Evolutionary conservation across 345 rosid genomes (phyloP).

Genomic region (Salix arbutifolia): DNA sequence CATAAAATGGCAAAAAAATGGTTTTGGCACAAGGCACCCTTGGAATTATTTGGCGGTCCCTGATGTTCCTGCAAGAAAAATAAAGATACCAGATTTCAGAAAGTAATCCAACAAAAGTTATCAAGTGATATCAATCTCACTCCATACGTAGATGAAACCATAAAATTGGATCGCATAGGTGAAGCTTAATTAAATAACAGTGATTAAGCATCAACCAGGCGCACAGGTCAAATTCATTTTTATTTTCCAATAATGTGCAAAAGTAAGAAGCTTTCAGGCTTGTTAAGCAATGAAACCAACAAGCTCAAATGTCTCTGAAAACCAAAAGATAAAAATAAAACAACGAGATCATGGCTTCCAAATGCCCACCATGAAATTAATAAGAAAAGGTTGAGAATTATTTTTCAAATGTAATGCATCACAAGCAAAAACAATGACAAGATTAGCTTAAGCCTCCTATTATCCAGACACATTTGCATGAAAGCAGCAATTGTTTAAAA

Average conservation of each 20-base stretch:
- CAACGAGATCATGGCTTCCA: not conserved
- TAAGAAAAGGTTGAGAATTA: not conserved
- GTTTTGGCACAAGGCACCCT: constrained; percentile 57
- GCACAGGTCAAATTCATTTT: not conserved
- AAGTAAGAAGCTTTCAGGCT: not conserved
- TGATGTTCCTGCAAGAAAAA: constrained; percentile 49
- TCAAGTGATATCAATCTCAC: not conserved
- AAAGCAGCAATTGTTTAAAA: too few species aligned
- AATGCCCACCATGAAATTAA: not conserved
- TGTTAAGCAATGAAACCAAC: not conserved
- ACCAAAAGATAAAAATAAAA: not conserved
- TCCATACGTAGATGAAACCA: not conserved
- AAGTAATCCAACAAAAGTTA: not conserved
- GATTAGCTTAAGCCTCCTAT: not conserved
- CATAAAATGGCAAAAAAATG: constrained; percentile 72
- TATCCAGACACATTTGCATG: too few species aligned
- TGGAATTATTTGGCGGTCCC: constrained; percentile 41
- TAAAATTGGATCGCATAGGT: not conserved
- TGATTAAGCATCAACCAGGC: not conserved
- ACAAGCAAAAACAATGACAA: not conserved
- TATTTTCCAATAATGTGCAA: not conserved
- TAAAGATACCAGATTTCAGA: constrained; percentile 13
- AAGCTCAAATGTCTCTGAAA: not conserved
- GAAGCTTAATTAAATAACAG: not conserved
- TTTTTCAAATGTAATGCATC: not conserved